phyloP scores from a whole-genome alignment of 2,329 filamentous ascomycete species.

The Colletotrichum tabaci region DNA sequence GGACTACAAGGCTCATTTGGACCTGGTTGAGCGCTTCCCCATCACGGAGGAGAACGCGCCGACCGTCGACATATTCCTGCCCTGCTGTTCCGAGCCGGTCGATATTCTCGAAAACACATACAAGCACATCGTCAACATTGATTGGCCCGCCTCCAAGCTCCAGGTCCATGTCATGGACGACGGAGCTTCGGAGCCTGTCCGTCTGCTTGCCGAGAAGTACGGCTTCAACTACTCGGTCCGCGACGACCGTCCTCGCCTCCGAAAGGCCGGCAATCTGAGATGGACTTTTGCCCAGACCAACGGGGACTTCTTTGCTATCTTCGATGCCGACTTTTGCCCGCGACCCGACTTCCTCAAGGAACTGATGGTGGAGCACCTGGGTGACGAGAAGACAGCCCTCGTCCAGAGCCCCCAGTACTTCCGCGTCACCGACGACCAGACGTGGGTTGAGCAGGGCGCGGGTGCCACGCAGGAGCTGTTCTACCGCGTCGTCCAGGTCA shows the following conservation, averaged over 20 bases:
- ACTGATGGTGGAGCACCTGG: conserved; percentile 56
- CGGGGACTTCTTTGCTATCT: conserved; percentile 59
- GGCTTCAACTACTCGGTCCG: conserved; percentile 58
- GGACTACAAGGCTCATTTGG: conserved; percentile 53
- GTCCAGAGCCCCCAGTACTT: conserved; percentile 61
- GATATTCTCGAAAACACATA: conserved; percentile 57
- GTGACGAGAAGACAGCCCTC: conserved; percentile 55
- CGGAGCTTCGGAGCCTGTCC: conserved; percentile 51
- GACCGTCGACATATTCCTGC: conserved; percentile 58
- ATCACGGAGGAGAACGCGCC: conserved; percentile 53
- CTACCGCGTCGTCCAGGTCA: conserved; percentile 60
- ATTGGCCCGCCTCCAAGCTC: conserved; percentile 55
- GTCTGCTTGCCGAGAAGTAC: conserved; percentile 49
- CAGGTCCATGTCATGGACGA: conserved; percentile 58
- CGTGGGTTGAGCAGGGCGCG: conserved; percentile 61
- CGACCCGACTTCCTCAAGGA: conserved; percentile 57
- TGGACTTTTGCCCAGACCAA: conserved; percentile 56
- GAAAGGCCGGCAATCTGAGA: conserved; percentile 60
- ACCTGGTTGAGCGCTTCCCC: conserved; percentile 49
- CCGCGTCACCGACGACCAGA: conserved; percentile 55
- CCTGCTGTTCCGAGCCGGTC: conserved; percentile 59
- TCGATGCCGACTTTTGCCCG: conserved; percentile 60
- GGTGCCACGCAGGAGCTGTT: conserved; percentile 59
- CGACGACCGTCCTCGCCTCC: conserved; percentile 57
- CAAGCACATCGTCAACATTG: conserved; percentile 51